These are phyloP conservation scores for Lentinula detonsa DNA, from an alignment of 768 basidiomycete genomes.

Conservation along the genomic window DNA sequence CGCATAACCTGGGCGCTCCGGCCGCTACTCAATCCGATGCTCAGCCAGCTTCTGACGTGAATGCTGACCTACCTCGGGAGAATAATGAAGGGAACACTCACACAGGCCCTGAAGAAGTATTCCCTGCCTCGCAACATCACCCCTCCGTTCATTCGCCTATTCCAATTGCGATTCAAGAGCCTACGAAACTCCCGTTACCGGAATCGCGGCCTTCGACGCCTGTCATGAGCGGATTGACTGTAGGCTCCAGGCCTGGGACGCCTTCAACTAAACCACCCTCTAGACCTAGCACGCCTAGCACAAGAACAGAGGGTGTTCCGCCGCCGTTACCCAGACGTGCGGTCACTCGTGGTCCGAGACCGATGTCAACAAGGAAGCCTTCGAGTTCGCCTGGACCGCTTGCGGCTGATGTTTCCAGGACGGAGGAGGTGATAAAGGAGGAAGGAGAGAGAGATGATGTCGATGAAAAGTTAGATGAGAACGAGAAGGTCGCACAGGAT, in stretches of 20 bases:
- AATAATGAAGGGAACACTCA: conserved; percentile 5
- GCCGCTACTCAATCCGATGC: background rate
- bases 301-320: conserved; percentile 18
- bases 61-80: conserved; percentile 9
- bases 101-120: background rate
- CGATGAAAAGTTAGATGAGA: conserved; percentile 5
- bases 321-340: conserved; percentile 68
- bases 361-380: conserved; percentile 7
- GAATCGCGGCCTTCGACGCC: conserved; percentile 40
- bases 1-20: background rate
- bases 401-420: background rate
- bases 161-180: conserved; percentile 9
- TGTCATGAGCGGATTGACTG: conserved; percentile 14
- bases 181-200: conserved; percentile 32
- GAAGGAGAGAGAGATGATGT: conserved; percentile 1
- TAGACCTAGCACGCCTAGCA: conserved; percentile 14
- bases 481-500: background rate
- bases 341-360: conserved; percentile 41
- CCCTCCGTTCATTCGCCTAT: conserved; percentile 8
- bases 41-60: background rate
- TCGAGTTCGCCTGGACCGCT: background rate
- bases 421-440: conserved; percentile 3
- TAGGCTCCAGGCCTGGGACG: conserved; percentile 27
- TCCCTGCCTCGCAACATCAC: conserved; percentile 6
- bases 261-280: conserved; percentile 15